Base-by-base conservation (phyloP, 495 filamentous ascomycete species). In the Geoglossum glabrum region DNA sequence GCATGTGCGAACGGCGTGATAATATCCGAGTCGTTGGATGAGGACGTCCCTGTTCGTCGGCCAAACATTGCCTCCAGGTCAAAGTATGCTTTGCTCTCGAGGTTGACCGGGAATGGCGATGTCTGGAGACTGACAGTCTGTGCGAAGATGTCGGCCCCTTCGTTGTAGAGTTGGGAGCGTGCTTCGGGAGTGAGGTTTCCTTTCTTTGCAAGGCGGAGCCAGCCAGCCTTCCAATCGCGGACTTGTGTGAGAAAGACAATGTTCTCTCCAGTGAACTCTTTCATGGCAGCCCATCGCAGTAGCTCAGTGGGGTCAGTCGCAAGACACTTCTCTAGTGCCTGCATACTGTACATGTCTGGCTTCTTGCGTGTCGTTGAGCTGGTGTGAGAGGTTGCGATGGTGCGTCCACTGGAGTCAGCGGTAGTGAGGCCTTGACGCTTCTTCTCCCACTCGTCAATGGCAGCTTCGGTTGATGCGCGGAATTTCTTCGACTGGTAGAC, bases 181-280 rank as follows among this genome's bases (percentile, higher is more conserved):
- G 31, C n/a, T 23, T 59, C 57, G 33, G 43, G n/a, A 51, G 57
- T 23, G 36, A 54, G 52, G 3, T 51, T 27, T 25, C 54, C 25
- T 8, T 55, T 25, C 26, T 33, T 72, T 74, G 21, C 58, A 54
- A 47, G 55, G 54, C 61, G 45, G 28, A 38, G n/a, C 55, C 54
- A 60, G 54, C 25, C 25, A 26, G 55, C 55, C 27, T 76, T 79
- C 77, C 79, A 85, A 31, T 76, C 71, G 17, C 74, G 65, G 25
- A 82, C 71, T 57, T 71, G 67, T 28, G 72, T 79, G 1, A 84
- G 73, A 71, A 85, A 85, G 59, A 77, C 73, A 52, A 85, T 78
- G 67, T 84, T 85, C 65, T 84, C 81, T 31, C 77, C 80, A 19
- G 79, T 82, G 64, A 84, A 82, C 57, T 84, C 81, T 57, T 74